A percentile compares a stretch with the other conserved stretches of the same genome.
Evolutionary conservation across 768 basidiomycete species (phyloP).

Genomic region (Mycena albidolilacea): DNA sequence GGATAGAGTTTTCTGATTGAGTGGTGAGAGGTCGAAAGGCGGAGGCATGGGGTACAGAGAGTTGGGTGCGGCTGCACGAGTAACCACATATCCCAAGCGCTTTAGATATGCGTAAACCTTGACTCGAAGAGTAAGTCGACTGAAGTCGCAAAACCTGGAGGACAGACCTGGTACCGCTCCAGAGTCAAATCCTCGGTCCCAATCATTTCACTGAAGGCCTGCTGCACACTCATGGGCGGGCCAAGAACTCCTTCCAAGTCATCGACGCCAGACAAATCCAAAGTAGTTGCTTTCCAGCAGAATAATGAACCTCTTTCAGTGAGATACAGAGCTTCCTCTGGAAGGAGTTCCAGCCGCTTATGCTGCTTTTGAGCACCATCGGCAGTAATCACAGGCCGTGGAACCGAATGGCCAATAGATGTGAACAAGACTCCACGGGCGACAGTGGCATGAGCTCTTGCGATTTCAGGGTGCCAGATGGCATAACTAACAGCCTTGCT

Average conservation of each 20-base stretch:
- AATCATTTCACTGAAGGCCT: conserved; percentile 90
- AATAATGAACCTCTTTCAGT: conserved; percentile 91
- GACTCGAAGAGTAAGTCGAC: conserved; percentile 13
- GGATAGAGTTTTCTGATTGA: conserved; percentile 40
- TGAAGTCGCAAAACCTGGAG: conserved; percentile 1
- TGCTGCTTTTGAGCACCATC: conserved; percentile 60
- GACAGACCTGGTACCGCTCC: conserved; percentile 88
- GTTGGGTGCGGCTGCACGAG: conserved; percentile 76
- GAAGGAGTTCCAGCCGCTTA: conserved; percentile 87
- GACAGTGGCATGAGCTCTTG: conserved; percentile 77
- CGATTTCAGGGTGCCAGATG: conserved; percentile 80
- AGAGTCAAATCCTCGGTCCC: conserved; percentile 82
- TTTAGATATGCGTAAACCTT: conserved; percentile 95
- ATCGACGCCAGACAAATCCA: conserved; percentile 48
- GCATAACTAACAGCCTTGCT: conserved; percentile 88
- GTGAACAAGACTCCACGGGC: conserved; percentile 88
- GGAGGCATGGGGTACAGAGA: conserved; percentile 67
- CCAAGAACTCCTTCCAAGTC: conserved; percentile 64
- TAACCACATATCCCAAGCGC: conserved; percentile 91
- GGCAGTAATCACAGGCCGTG: conserved; percentile 57
- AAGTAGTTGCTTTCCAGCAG: conserved; percentile 76
- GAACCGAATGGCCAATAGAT: conserved; percentile 85
- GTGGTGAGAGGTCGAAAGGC: conserved; percentile 44
- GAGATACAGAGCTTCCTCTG: conserved; percentile 96
- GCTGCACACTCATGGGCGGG: conserved; percentile 91